A percentile compares a stretch with the other conserved stretches of the same genome.
Evolutionary conservation across 2,329 filamentous ascomycete genomes (phyloP).

Genomic region (Didymosphaeria variabile): DNA sequence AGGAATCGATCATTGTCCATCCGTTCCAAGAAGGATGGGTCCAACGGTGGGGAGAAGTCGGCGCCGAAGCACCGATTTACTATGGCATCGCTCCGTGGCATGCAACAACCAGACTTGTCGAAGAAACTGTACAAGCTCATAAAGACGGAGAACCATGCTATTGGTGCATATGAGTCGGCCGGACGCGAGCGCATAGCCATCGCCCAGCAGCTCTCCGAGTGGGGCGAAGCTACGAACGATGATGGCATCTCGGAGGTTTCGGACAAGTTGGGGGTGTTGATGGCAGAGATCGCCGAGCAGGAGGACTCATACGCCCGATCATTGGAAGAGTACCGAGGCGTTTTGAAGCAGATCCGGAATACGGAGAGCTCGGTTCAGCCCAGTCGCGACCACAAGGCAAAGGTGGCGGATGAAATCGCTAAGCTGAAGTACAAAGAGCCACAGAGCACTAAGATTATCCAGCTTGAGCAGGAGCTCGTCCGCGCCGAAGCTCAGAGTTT

Average conservation of each 20-base stretch:
- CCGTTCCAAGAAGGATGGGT: constrained; percentile 68
- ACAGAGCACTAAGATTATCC: constrained; percentile 79
- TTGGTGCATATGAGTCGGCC: constrained; percentile 83
- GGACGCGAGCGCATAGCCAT: constrained; percentile 85
- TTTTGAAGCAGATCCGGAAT: constrained; percentile 92
- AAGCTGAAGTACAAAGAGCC: constrained; percentile 93
- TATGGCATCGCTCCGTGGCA: constrained; percentile 84
- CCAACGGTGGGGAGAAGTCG: constrained; percentile 53
- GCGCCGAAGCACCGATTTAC: constrained; percentile 76
- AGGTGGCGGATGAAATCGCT: constrained; percentile 91
- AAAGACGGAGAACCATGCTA: constrained; percentile 92
- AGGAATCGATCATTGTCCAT: constrained; percentile 80
- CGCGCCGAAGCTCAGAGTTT: constrained; percentile 94
- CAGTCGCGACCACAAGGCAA: constrained; percentile 83
- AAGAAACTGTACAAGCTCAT: constrained; percentile 90
- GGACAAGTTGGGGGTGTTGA: constrained; percentile 92
- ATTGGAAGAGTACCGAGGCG: constrained; percentile 81
- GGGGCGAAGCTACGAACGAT: constrained; percentile 92
- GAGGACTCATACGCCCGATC: constrained; percentile 88
- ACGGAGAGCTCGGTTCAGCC: constrained; percentile 96
- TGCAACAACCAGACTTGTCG: constrained; percentile 85
- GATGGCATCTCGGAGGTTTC: constrained; percentile 88
- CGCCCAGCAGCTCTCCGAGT: constrained; percentile 91
- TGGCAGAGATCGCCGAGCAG: constrained; percentile 92
- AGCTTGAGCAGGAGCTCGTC: constrained; percentile 94